These are phyloP conservation scores for Pleomassaria siparia DNA, from an alignment of 2,329 filamentous ascomycete species.

Conservation along the genomic window DNA sequence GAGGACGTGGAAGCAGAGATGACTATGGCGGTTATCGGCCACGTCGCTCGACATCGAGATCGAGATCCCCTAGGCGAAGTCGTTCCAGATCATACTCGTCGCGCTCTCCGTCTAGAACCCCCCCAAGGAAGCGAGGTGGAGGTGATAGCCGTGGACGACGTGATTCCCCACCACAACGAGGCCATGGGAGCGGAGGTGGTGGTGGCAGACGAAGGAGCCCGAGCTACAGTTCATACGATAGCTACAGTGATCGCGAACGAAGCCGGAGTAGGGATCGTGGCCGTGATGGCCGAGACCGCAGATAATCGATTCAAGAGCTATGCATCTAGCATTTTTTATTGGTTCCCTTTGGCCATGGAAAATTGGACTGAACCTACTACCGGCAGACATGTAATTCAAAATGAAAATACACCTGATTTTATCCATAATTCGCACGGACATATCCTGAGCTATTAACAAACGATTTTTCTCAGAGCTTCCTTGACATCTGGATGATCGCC, in stretches of 20 bases:
- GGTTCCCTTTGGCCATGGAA: not conserved
- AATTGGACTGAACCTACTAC: not conserved
- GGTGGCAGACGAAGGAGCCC: conserved; percentile 56
- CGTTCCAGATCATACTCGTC: conserved; percentile 44
- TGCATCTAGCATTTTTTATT: not conserved
- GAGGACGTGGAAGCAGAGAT: conserved; percentile 41
- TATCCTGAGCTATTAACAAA: too few relatives aligned
- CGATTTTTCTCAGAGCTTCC: too few relatives aligned
- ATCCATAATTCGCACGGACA: not conserved
- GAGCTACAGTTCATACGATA: conserved; percentile 65
- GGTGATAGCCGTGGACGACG: conserved; percentile 34
- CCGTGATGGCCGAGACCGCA: conserved; percentile 30
- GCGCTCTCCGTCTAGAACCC: conserved; percentile 40
- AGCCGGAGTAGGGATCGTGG: conserved; percentile 48
- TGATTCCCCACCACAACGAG: conserved; percentile 46
- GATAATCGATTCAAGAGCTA: not conserved
- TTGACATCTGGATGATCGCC: too few relatives aligned
- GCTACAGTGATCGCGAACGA: conserved; percentile 54
- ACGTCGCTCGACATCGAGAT: conserved; percentile 44
- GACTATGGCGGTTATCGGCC: conserved; percentile 25
- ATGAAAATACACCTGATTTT: conserved; percentile 1
- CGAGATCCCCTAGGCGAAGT: conserved; percentile 46
- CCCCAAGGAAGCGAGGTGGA: conserved; percentile 24
- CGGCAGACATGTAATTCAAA: not conserved
- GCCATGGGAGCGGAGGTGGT: conserved; percentile 37